These are phyloP conservation scores for Coprinellus aureogranulatus DNA, from an alignment of 768 basidiomycete genomes.

Conservation along the genomic window DNA sequence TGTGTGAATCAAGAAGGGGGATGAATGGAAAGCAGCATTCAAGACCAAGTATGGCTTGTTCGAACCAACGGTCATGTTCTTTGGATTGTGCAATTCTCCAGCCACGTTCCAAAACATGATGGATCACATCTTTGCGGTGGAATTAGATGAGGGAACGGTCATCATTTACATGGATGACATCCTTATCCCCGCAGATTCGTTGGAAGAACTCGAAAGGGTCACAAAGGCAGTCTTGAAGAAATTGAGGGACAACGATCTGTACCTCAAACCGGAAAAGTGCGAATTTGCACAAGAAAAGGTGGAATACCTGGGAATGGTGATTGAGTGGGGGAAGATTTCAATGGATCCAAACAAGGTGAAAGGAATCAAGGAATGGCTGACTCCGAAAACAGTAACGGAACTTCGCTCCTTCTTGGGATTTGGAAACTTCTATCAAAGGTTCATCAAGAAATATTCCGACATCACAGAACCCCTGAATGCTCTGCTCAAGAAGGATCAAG, in stretches of 20 bases:
- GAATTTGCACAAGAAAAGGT: conserved; percentile 20
- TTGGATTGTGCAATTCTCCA: conserved; percentile 31
- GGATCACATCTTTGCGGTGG: conserved; percentile 15
- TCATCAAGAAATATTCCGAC: conserved; percentile 30
- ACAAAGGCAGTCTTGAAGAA: neutral
- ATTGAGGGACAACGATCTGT: conserved; percentile 25
- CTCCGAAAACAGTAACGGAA: conserved; percentile 28
- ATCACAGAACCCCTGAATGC: conserved; percentile 26
- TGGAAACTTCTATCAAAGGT: conserved; percentile 34
- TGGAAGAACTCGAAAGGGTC: conserved; percentile 14
- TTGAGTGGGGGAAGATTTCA: conserved; percentile 20
- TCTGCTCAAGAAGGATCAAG: conserved; percentile 23
- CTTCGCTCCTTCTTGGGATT: conserved; percentile 44
- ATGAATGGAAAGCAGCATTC: conserved; percentile 42
- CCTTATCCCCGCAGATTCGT: conserved; percentile 28
- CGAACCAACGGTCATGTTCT: conserved; percentile 40
- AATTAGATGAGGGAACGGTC: conserved; percentile 34
- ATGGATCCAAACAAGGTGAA: conserved; percentile 40
- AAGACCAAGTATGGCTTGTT: conserved; percentile 28
- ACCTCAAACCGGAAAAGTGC: conserved; percentile 35
- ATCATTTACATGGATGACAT: conserved; percentile 27
- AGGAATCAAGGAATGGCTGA: conserved; percentile 37
- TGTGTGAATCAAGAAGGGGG: conserved; percentile 26
- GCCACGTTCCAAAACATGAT: conserved; percentile 34
- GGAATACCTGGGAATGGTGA: conserved; percentile 32